Evolutionary conservation across 306 rosid genomes (phyloP).

Genomic region (Begonia masoniana): DNA sequence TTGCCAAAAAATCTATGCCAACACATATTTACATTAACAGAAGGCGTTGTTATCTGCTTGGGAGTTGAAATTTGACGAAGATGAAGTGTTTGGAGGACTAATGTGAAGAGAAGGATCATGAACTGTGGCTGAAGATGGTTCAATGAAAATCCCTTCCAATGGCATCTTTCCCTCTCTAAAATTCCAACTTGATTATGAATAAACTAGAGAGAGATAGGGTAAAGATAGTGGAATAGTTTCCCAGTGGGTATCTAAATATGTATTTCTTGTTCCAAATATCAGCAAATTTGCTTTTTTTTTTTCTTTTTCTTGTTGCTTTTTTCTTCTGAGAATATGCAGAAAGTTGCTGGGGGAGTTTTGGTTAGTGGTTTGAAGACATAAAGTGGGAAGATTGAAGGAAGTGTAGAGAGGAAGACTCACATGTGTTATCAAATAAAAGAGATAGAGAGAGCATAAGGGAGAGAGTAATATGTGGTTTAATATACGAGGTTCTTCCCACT

Average conservation of each 20-base stretch:
- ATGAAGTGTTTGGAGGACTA: slow-evolving; percentile 46
- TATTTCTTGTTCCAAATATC: not conserved
- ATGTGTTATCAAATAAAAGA: no score
- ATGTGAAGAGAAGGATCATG: slow-evolving; percentile 95
- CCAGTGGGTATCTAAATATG: not conserved
- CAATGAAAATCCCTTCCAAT: slow-evolving; percentile 75
- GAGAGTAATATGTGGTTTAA: no score
- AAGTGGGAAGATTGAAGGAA: no score
- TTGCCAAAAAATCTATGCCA: no score
- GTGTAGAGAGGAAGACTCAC: no score
- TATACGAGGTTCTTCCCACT: no score
- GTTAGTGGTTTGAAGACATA: no score
- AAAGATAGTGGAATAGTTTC: not conserved
- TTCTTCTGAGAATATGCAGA: slow-evolving; percentile 29
- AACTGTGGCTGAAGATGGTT: slow-evolving; percentile 38
- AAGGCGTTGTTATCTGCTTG: not conserved
- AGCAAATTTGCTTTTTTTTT: not conserved
- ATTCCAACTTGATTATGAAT: slow-evolving; percentile 14
- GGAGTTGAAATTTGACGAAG: slow-evolving; percentile 22
- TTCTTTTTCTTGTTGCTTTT: no score
- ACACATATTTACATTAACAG: no score
- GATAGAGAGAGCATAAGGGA: no score
- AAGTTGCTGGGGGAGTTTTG: slow-evolving; percentile 25
- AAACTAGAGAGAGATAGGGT: not conserved
- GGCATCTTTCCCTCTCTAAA: slow-evolving; percentile 40